Conservation (phyloP, 176 grass and related monocot species). For the Oryza brachyantha region DNA sequence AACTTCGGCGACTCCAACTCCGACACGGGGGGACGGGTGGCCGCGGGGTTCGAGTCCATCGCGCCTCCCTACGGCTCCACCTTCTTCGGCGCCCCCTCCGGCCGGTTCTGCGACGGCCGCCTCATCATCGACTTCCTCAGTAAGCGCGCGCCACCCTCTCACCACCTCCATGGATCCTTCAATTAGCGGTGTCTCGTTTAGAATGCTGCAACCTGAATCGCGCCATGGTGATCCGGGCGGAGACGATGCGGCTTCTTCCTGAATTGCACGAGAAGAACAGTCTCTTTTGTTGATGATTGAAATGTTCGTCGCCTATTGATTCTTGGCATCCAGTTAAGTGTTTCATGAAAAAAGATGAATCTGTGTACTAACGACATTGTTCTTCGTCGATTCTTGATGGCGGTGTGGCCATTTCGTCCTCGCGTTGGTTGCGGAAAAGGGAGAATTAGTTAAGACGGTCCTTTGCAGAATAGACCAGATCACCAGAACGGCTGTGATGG, state of each 20-base stretch:
- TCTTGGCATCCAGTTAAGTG: background rate
- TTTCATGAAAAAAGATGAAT: background rate
- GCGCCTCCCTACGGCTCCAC: slow-evolving; percentile 76
- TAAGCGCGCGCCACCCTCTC: slow-evolving; percentile 24
- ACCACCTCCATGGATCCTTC: background rate
- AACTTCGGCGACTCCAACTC: slow-evolving; percentile 99
- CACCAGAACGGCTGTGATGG: background rate
- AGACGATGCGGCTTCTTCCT: background rate
- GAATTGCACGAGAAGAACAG: background rate
- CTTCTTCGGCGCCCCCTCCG: slow-evolving; percentile 71
- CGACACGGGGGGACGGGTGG: slow-evolving; percentile 82
- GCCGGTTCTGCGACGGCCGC: slow-evolving; percentile 91
- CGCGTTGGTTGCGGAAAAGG: slow-evolving; percentile 38
- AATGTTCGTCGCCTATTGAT: background rate
- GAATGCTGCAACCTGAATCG: background rate
- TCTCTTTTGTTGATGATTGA: background rate
- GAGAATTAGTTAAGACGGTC: slow-evolving; percentile 31
- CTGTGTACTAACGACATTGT: background rate
- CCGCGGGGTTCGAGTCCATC: slow-evolving; percentile 77
- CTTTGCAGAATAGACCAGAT: slow-evolving; percentile 14
- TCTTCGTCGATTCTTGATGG: slow-evolving; percentile 9
- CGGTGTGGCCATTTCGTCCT: background rate
- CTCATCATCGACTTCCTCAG: slow-evolving; percentile 94
- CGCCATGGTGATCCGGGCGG: background rate
- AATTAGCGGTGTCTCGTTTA: background rate